Evolutionary conservation across 139 green algal genomes (phyloP), one percentile per base, ranked within the genome.

Genomic region (Chlamydomonas sp.): DNA sequence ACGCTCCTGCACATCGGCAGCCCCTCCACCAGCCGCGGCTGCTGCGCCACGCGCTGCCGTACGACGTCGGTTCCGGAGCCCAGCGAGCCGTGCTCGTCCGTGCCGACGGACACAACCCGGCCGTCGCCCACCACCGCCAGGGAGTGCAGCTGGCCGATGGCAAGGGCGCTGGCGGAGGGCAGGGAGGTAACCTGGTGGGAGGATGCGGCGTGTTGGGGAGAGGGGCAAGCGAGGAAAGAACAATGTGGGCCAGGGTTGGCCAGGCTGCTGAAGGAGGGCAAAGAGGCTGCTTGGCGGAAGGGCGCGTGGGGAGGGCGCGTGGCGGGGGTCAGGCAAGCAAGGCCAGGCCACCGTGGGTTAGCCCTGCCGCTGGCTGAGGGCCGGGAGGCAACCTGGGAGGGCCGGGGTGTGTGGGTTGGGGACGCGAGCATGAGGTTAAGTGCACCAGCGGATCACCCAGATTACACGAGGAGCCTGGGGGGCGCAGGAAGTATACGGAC

Each of bases 51-150:
- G 1, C 83, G 31, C n/a, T 49, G 73, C n/a, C 59, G 73, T 62
- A 86, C 49, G 63, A 64, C 5, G 57, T 57, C 75, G 5, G 64
- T 63, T 59, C 92, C 92, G 16, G 86, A 87, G 3, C 90, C 92
- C 49, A 95, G 82, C 14, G 83, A 90, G 61, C 92, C 92, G 59
- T 84, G 69, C 14, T 93, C 87, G 66, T 94, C 91, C 8, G 75
- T 88, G 63, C 91, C 91, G 69, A 89, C 88, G 16, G 69, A 79
- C 72, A 85, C 20, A 2, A 82, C 60, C 2, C 79, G 66, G 7
- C 91, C 91, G 61, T 90, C 77, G 2, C 76, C 88, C 66, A 83
- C 66, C 9, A 90, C 75, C 0, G 89, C 84, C 76, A 94, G 78
- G 1, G 79, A 88, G 63, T 94, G 89, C 15, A 78, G 77, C 58